Base-by-base conservation (phyloP, 2,329 filamentous ascomycete genomes). In the Ilyonectria robusta region DNA sequence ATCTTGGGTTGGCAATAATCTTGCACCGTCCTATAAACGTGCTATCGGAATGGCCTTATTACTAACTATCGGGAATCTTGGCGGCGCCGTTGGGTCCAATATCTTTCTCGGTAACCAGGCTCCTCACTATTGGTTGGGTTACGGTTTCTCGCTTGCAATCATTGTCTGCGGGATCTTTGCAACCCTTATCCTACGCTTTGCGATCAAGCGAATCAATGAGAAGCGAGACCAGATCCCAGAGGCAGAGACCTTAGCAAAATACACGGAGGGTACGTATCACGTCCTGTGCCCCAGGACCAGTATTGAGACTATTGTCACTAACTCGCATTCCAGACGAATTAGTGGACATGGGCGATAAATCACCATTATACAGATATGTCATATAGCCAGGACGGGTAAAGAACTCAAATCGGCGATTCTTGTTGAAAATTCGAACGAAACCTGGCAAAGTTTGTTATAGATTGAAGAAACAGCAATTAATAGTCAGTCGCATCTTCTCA, bases 71-170 rank as follows among this genome's bases (percentile, higher is more conserved):
- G 44, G 44, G 2, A 59, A 59, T 15, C 29, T 59, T 13, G 56
- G 56, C 11, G 56, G 56, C 21, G 56, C 56, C 19, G 46, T 59
- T 8, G 57, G 57, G 17, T 59, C 57, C 13, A 59, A 59, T 21
- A 51, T 59, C 15, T 59, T 42, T 15, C 57, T 59, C 26, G 44
- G 46, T 1, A 50, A 51, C 19, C 46, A 59, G 57, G 57, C 46
- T 8, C 57, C 57, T 35, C 57, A 59, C 46, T 59, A 51, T 21
- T 59, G 46, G 46, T 31, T 59, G 17, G 33, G 46, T 13, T 59
- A 59, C 6, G 46, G 57, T 1, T 51, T 59, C 31, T 59, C 57
- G 3, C 44, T 51, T 7, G 59, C 51, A 10, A 40, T 56, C 9
- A 17, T 62, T 1, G 17, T 54, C 26, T 13, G 29, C 1, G 59